Evolutionary conservation across 2,329 filamentous ascomycete genomes (phyloP).

Genomic region (Colletotrichum sidae): DNA sequence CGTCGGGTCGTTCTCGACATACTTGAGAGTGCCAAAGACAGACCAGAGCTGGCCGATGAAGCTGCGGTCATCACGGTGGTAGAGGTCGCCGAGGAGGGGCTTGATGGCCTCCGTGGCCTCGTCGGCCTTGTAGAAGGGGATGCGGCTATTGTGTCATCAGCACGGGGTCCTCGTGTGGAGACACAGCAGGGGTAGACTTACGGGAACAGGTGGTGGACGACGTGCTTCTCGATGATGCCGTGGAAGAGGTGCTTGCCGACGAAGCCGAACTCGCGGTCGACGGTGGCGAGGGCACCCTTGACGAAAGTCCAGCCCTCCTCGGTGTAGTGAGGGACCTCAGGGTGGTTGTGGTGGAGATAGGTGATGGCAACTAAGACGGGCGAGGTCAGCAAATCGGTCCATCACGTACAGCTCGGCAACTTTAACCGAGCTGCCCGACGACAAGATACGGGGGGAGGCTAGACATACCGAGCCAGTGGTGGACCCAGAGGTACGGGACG

Average conservation of each 20-base stretch:
- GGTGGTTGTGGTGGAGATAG: constrained; percentile 79
- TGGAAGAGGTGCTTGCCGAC: constrained; percentile 73
- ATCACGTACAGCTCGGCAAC: not conserved
- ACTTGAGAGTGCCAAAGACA: constrained; percentile 60
- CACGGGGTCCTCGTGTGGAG: not conserved
- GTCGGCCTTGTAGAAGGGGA: constrained; percentile 71
- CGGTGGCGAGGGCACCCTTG: constrained; percentile 69
- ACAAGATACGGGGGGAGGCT: not conserved
- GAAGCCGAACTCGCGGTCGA: constrained; percentile 73
- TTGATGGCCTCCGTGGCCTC: constrained; percentile 69
- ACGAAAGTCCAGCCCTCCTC: constrained; percentile 70
- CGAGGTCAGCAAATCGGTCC: not conserved
- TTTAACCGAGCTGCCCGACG: constrained; percentile 2
- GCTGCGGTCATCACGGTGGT: constrained; percentile 57
- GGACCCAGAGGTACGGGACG: constrained; percentile 76
- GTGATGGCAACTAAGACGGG: constrained; percentile 73
- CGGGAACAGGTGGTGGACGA: constrained; percentile 71
- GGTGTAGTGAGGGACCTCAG: constrained; percentile 63
- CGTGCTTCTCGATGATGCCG: constrained; percentile 70
- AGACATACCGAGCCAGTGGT: constrained; percentile 74
- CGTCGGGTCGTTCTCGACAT: constrained; percentile 55
- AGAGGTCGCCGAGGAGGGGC: constrained; percentile 66
- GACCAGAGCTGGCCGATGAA: constrained; percentile 60
- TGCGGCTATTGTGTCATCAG: constrained; percentile 49
- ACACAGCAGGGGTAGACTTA: constrained; percentile 43